phyloP scores from a whole-genome alignment of 805 yeast genomes.

The Lipomyces mesembrius region DNA sequence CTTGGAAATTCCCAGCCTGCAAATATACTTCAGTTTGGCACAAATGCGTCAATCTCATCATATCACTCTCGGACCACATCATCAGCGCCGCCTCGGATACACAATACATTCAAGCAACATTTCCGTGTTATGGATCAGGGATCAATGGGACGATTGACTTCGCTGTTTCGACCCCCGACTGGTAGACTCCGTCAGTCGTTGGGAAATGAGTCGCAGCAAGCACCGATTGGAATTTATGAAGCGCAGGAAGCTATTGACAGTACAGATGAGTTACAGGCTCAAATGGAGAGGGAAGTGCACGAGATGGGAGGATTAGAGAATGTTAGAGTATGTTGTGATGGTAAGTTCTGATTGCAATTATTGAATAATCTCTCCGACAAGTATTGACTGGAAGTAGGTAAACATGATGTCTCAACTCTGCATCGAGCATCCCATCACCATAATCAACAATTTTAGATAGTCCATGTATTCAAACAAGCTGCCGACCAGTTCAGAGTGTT shows the following conservation, averaged over 20 bases:
- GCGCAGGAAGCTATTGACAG: conserved; percentile 16
- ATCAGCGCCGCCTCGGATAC: not conserved
- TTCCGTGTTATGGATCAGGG: conserved; percentile 13
- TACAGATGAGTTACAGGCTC: conserved; percentile 13
- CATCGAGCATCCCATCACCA: not conserved
- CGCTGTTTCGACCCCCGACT: conserved; percentile 20
- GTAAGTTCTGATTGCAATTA: conserved; percentile 16
- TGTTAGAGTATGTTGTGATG: conserved; percentile 48
- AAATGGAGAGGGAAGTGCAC: conserved; percentile 41
- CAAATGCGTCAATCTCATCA: not conserved
- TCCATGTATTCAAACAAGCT: not conserved
- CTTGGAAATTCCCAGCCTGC: not conserved
- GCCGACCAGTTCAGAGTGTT: not conserved
- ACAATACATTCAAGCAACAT: not conserved
- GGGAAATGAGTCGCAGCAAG: not conserved
- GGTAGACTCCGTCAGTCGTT: not conserved
- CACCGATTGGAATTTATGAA: conserved; percentile 3
- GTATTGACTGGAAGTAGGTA: conserved; percentile 27
- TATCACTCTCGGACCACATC: conserved; percentile 1
- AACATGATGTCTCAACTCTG: conserved; percentile 37
- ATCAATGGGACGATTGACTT: conserved; percentile 25
- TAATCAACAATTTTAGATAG: not conserved
- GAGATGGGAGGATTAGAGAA: conserved; percentile 54
- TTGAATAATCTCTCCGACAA: not conserved
- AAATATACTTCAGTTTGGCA: not conserved